These are phyloP conservation scores for Chimonanthus praecox DNA, from an alignment of 164 flowering plant genomes.

Conservation along the genomic window DNA sequence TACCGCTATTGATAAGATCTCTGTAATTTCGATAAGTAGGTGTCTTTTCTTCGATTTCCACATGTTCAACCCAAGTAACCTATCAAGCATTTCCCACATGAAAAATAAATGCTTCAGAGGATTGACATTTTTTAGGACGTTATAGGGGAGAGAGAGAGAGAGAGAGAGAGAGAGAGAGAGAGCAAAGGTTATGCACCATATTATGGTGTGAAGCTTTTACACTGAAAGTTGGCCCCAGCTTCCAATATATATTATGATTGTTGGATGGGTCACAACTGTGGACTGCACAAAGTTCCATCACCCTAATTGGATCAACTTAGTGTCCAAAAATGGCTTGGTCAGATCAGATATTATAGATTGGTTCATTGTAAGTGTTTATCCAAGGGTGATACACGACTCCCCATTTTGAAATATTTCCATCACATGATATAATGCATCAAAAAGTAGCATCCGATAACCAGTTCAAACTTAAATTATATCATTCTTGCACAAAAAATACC, in stretches of 20 bases:
- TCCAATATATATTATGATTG: no score
- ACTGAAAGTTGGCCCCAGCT: neutral
- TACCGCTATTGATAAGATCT: conserved; percentile 33
- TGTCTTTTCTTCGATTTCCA: conserved; percentile 37
- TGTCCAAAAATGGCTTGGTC: neutral
- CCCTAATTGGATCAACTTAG: neutral
- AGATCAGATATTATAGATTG: no score
- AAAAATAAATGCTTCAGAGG: neutral
- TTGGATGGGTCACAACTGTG: neutral
- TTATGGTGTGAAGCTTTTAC: neutral
- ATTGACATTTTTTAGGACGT: neutral
- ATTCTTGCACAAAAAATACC: neutral
- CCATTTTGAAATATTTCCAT: neutral
- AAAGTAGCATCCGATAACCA: neutral
- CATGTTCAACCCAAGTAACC: conserved; percentile 61
- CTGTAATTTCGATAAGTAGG: conserved; percentile 28
- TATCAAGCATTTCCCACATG: conserved; percentile 4
- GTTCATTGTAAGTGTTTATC: neutral
- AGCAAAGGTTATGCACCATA: neutral
- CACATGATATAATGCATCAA: neutral
- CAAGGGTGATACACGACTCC: neutral
- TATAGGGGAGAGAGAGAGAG: neutral
- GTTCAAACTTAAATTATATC: neutral
- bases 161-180: neutral
- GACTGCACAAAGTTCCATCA: neutral